Evolutionary conservation across 1,284 basidiomycete genomes (phyloP), one percentile per base, ranked within the genome.

Genomic region (Puccinia hordei): DNA sequence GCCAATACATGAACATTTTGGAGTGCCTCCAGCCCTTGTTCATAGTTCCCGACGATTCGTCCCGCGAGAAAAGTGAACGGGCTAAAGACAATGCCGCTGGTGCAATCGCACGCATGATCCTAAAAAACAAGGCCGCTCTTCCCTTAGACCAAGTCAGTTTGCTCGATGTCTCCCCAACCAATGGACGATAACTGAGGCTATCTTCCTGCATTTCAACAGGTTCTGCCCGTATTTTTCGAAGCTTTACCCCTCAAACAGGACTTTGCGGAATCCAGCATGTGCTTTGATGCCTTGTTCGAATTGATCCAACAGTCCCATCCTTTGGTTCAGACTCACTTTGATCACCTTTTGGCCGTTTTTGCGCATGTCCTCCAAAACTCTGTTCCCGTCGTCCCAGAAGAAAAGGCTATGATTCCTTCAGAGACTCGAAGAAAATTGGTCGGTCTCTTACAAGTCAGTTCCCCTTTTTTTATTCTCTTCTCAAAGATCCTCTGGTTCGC

Each of bases 81-180:
- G 95, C 95, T 24, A 92, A 92, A 81, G 97, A 99, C 87, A 99
- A 99, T 85, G 97, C 97, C 15, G 90, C 92, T 41, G 97, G 97
- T 76, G 94, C 95, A 69, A 91, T 99, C 77, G 90, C 91, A 5
- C 91, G 97, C 41, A 90, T 99, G 87, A 92, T 99, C 84, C 86
- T 91, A 84, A 93, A 92, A 86, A 95, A 95, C 86, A 87, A 90
- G 6, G 86, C 88, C 6, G 93, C 92, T 5, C 87, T 99, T 33
- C 97, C 97, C 30, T 89, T 99, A 63, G 94, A 95, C 81, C 91
- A 93, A 86, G 85, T 85, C 38, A 33, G 82, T 71, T 2, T 2
- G 22, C 35, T 63, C 41, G 9, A n/a, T 15, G 38, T 8, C 24
- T 33, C 15, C 9, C 12, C 1, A 2, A n/a, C 4, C 13, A 1